Conservation (phyloP, 164 flowering plant species). For the Paratinospora sagittata region DNA sequence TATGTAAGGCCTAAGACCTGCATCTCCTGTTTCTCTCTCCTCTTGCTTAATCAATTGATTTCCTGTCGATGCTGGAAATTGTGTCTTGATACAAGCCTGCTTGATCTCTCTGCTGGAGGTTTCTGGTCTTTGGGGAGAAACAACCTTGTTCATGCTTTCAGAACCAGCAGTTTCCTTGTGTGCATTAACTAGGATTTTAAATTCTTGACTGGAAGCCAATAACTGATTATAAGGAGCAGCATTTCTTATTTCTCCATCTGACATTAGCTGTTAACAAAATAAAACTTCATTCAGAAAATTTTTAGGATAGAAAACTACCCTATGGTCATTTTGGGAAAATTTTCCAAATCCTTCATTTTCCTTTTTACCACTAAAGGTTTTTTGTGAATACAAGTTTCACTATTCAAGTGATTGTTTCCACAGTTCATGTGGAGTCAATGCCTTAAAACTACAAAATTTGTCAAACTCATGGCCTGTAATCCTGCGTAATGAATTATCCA, state of each 20-base stretch:
- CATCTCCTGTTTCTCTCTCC: constrained; percentile 53
- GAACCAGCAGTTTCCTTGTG: constrained; percentile 52
- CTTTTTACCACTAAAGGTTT: no score
- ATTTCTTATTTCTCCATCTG: constrained; percentile 43
- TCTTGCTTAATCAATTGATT: constrained; percentile 67
- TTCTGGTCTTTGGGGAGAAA: constrained; percentile 17
- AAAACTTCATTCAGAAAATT: neutral
- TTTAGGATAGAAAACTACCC: neutral
- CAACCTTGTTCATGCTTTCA: constrained; percentile 27
- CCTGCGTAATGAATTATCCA: neutral
- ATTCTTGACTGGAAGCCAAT: constrained; percentile 43
- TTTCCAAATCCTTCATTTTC: neutral
- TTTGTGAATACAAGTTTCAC: neutral
- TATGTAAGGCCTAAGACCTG: constrained; percentile 63
- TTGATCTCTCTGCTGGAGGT: constrained; percentile 30
- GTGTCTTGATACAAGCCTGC: constrained; percentile 19
- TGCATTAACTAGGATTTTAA: constrained; percentile 65
- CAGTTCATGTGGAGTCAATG: neutral
- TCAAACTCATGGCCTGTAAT: neutral
- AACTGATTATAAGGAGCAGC: constrained; percentile 49
- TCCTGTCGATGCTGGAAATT: constrained; percentile 24
- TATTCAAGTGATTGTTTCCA: constrained; percentile 3
- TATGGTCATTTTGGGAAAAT: no score
- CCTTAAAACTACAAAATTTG: neutral
- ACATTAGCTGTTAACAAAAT: constrained; percentile 55